Base-by-base conservation (phyloP, 805 yeast genomes). In the Saitoella complicata region DNA sequence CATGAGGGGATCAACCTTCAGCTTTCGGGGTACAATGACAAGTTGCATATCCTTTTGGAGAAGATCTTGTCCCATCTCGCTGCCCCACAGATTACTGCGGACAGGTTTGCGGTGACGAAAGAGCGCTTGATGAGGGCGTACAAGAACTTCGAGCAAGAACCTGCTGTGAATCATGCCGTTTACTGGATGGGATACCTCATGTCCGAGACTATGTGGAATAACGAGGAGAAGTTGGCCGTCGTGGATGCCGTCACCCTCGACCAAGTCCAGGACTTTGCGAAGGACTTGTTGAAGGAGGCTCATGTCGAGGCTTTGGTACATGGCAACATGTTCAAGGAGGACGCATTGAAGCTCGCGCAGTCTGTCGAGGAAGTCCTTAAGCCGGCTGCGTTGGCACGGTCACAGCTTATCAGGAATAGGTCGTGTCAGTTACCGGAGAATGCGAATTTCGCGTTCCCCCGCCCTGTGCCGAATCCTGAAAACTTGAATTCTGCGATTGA, bases 401-500 rank as follows among this genome's bases (percentile, higher is more conserved):
- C 75, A 3, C 73, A 71, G 55, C 62, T 62, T 38, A 62, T 69
- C 6, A 43, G 45, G 12, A 60, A 65, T 7, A 57, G 75, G 41
- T 67, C 75, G 1, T 60, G 62, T 37, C 38, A 55, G 35, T 53
- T 64, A 21, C 61, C 61, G 6, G 42, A 45, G 10, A 56, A 59
- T 32, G 41, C 49, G 29, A 46, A 40, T 32, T 40, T 41, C 41
- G 42, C 47, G 9, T 78, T 60, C 51, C 76, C 76, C 44, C 60
- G 66, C 31, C 47, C 53, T 1, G 62, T 80, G 42, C 73, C 69
- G 39, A 95, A 87, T 59, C 65, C 70, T 3, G 65, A 76, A 45
- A 84, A 88, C 58, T 70, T 80, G 46, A 88, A 88, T 57, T 80
- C 94, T 0, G 82, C 94, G 59, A 74, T 86, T 52, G 93, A 83